Evolutionary conservation across 2,329 filamentous ascomycete genomes (phyloP), one percentile per base, ranked within the genome.

Genomic region (Diaporthe nobilis): DNA sequence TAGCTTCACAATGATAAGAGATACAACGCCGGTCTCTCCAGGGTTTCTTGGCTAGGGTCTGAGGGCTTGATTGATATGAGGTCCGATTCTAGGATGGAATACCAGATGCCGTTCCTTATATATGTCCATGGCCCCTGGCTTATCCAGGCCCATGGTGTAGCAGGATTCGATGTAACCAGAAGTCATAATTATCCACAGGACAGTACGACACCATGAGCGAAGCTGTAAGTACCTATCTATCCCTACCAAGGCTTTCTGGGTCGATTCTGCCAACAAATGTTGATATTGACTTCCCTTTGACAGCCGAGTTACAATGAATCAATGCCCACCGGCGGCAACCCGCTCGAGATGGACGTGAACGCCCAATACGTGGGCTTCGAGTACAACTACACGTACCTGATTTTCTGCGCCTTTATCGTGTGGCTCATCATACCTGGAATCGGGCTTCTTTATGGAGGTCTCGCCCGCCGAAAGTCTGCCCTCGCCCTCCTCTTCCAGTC

Each of bases 381-480:
- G 80, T 92, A 86, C 82, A 88, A 93, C 80, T 92, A 92, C 81
- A 87, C 87, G 53, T 93, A 92, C 80, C 85, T 91, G 65, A 82
- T 90, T 73, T 85, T 91, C 78, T 92, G 90, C 81, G 86, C 85
- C 20, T 91, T 89, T 81, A 86, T 93, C 72, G 91, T 93, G 72
- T 93, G 90, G 88, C 82, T 93, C 70, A 93, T 93, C 80, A 91
- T 93, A 74, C 92, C 92, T 0, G 92, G 91, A 28, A 91, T 93
- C 78, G 91, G 91, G 65, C 86, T 93, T 10, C 84, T 93, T 1
- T 93, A 93, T 82, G 89, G 90, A 74, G 92, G 92, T 72, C 87
- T 93, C 39, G 88, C 91, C 7, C 87, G 90, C 47, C 86, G 91
- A 78, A 93, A 93, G 83, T 92, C 90, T 20, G 89, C 91, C 8